Evolutionary conservation across 2,329 filamentous ascomycete species (phyloP), one percentile per base, ranked within the genome.

Genomic region (Grosmannia huntii): DNA sequence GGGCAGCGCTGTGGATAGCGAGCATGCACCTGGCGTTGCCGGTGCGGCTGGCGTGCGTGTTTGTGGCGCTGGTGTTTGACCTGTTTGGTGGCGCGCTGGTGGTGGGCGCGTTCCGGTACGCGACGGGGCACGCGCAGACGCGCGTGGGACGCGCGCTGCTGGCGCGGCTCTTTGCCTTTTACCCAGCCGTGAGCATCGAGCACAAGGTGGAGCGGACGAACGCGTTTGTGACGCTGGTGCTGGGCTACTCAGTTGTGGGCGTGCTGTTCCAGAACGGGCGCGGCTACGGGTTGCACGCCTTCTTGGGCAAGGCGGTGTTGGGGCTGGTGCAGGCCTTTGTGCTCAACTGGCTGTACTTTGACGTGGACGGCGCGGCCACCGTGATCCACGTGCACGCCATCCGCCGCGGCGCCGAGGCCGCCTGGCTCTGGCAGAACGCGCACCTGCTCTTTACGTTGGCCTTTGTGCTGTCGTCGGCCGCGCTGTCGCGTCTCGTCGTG

Each of bases 291-390:
- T 69, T 83, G 12, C 80, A 82, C 62, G 76, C 76, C 16, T 78
- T 85, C 67, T 78, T 83, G 53, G 83, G 82, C 7, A 86, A 86
- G 66, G 82, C 82, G 1, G 72, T 82, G 11, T 67, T 84, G 14
- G 80, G 80, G 0, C 69, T 84, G 0, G 69, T 80, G 3, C 80
- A 83, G 63, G 78, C 79, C 0, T 83, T 81, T 65, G 70, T 75
- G 54, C 81, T 83, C 64, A 83, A 83, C 64, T 83, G 80, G 79
- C 73, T 84, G 11, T 84, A 84, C 66, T 84, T 84, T 65, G 81
- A 86, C 64, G 74, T 85, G 41, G 82, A 85, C 66, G 75, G 71
- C 19, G 73, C 73, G 58, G 79, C 81, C 64, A 70, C 73, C 58
- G 79, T 81, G 64, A 71, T 85, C 21, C 75, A 77, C 53, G 68